Evolutionary conservation across 202 grass and related monocot genomes (phyloP).

Genomic region (Digitaria exilis): DNA sequence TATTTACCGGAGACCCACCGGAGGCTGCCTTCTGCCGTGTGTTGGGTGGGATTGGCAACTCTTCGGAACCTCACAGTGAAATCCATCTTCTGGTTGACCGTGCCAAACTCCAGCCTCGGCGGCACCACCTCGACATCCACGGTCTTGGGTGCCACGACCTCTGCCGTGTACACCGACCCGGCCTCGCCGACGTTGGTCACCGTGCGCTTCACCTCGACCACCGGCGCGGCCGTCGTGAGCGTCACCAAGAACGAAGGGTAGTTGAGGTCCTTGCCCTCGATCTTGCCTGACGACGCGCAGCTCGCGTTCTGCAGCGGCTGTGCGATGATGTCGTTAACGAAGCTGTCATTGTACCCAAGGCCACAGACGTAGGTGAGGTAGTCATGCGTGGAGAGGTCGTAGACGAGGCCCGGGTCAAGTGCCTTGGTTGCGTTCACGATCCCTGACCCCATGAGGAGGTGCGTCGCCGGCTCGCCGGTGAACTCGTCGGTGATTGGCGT

Average conservation of each 20-base stretch:
- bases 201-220: constrained; percentile 37
- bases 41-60: not conserved
- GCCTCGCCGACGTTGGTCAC: constrained; percentile 63
- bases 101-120: constrained; percentile 25
- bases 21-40: constrained; percentile 41
- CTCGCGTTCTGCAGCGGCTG: constrained; percentile 40
- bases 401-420: constrained; percentile 62
- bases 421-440: constrained; percentile 58
- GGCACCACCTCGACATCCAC: constrained; percentile 55
- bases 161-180: constrained; percentile 31
- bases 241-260: constrained; percentile 64
- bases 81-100: constrained; percentile 23
- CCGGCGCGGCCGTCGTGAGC: constrained; percentile 19
- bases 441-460: constrained; percentile 59
- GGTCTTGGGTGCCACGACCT: constrained; percentile 15
- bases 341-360: constrained; percentile 57
- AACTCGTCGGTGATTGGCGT: constrained; percentile 50
- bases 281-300: constrained; percentile 25
- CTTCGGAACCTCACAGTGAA: constrained; percentile 50
- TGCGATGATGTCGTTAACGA: constrained; percentile 51
- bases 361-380: constrained; percentile 61
- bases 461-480: constrained; percentile 23
- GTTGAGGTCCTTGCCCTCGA: constrained; percentile 60
- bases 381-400: constrained; percentile 46
- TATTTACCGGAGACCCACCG: constrained; percentile 61